Evolutionary conservation across 1,284 basidiomycete genomes (phyloP).

Genomic region (Neolentinus lepideus): DNA sequence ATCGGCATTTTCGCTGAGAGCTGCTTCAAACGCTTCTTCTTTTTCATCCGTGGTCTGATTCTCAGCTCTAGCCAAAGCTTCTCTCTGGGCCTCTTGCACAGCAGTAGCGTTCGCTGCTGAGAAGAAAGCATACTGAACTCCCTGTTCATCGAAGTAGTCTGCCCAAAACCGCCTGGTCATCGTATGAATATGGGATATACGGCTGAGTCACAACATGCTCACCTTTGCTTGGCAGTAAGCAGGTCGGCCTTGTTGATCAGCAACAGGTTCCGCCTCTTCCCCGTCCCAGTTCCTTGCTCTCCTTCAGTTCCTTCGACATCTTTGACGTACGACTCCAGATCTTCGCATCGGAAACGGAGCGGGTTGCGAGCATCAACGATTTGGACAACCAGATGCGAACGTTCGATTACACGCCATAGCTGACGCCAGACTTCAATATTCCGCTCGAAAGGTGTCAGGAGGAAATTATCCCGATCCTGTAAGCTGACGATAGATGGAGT

Average conservation of each 20-base stretch:
- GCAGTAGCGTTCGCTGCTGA: slow-evolving; percentile 90
- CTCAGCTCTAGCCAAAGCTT: slow-evolving; percentile 33
- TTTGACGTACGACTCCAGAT: slow-evolving; percentile 82
- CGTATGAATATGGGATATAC: not conserved
- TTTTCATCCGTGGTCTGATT: slow-evolving; percentile 12
- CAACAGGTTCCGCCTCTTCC: slow-evolving; percentile 70
- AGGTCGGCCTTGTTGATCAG: slow-evolving; percentile 98
- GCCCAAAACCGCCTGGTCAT: slow-evolving; percentile 70
- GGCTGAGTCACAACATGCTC: slow-evolving; percentile 12
- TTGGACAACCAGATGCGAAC: slow-evolving; percentile 90
- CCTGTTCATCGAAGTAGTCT: slow-evolving; percentile 84
- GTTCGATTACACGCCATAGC: slow-evolving; percentile 90
- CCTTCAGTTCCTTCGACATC: slow-evolving; percentile 76
- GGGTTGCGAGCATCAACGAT: slow-evolving; percentile 96
- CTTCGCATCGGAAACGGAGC: slow-evolving; percentile 84
- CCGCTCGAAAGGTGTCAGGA: slow-evolving; percentile 92
- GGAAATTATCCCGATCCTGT: slow-evolving; percentile 73
- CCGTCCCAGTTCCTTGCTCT: slow-evolving; percentile 69
- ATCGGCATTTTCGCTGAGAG: no score
- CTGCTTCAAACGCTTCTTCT: no score
- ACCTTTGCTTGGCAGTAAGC: slow-evolving; percentile 84
- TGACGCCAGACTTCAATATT: slow-evolving; percentile 97
- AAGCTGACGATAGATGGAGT: slow-evolving; percentile 36
- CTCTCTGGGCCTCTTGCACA: slow-evolving; percentile 65
- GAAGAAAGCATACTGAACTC: slow-evolving; percentile 90